Percentiles rank a stretch among this genome's conserved stretches.
These are phyloP conservation scores for Pythium pyrilobum DNA, from an alignment of 352 stramenopile species.

Conservation along the genomic window DNA sequence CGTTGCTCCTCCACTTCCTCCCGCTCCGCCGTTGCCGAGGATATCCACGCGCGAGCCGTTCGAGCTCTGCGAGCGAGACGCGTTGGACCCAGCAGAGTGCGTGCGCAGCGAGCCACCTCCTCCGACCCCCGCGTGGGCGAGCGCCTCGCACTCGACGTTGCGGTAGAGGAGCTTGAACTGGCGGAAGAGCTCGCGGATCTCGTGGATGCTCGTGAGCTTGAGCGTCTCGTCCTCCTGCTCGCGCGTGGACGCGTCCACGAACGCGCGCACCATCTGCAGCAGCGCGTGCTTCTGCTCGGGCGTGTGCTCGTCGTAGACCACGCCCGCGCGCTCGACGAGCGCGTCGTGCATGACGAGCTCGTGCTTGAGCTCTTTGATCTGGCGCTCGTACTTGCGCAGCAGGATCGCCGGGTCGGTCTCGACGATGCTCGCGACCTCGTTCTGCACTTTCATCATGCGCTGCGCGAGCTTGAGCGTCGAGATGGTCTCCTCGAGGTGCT, in stretches of 20 bases:
- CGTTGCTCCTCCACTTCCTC: background rate
- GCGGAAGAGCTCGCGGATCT: slow-evolving; percentile 90
- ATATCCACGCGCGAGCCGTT: slow-evolving; percentile 42
- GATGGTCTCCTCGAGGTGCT: slow-evolving; percentile 91
- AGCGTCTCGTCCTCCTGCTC: slow-evolving; percentile 79
- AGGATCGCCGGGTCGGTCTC: slow-evolving; percentile 83
- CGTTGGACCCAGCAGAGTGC: slow-evolving; percentile 49
- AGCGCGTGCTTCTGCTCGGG: slow-evolving; percentile 87
- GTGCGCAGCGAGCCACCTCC: slow-evolving; percentile 24
- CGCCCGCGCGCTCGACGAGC: slow-evolving; percentile 78
- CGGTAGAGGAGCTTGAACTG: slow-evolving; percentile 88
- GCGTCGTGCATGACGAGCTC: slow-evolving; percentile 93
- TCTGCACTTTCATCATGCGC: slow-evolving; percentile 93
- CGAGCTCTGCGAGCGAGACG: slow-evolving; percentile 42
- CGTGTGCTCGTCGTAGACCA: slow-evolving; percentile 89
- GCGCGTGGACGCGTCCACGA: slow-evolving; percentile 53
- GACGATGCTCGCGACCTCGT: slow-evolving; percentile 81
- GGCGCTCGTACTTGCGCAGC: slow-evolving; percentile 87
- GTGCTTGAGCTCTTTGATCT: slow-evolving; percentile 91
- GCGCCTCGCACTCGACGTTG: slow-evolving; percentile 38
- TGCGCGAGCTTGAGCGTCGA: slow-evolving; percentile 91
- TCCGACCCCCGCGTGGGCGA: slow-evolving; percentile 5
- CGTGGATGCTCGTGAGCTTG: slow-evolving; percentile 76
- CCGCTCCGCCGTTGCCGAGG: slow-evolving; percentile 2
- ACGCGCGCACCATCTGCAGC: slow-evolving; percentile 61